Percentiles rank a stretch among this genome's conserved stretches.
These are phyloP conservation scores for Leccinum uliginosum DNA, from an alignment of 768 basidiomycete species.

Conservation along the genomic window DNA sequence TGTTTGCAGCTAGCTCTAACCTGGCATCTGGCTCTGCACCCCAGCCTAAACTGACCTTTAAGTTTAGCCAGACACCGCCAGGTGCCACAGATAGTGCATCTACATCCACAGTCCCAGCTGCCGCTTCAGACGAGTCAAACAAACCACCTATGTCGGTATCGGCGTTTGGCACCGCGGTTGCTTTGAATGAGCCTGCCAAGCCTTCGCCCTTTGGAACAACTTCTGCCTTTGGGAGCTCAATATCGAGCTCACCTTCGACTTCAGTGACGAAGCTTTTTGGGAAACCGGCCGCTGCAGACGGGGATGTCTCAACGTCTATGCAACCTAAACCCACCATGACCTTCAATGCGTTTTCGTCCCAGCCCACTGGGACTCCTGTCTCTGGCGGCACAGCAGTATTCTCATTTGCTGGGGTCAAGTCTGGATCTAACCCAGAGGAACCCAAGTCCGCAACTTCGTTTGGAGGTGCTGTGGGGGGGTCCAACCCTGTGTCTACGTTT, in stretches of 20 bases:
- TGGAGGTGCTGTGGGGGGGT: constrained; percentile 7
- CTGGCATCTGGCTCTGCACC: constrained; percentile 4
- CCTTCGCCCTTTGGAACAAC: constrained; percentile 15
- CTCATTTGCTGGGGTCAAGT: constrained; percentile 17
- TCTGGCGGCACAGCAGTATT: constrained; percentile 12
- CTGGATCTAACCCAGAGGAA: constrained; percentile 16
- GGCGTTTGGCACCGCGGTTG: constrained; percentile 9
- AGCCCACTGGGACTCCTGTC: constrained; percentile 15
- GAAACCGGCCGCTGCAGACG: constrained; percentile 10
- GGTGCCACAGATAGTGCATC: constrained; percentile 22
- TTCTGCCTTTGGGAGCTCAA: constrained; percentile 22
- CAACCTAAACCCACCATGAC: constrained; percentile 16
- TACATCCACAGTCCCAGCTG: constrained; percentile 8
- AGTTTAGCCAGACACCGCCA: constrained; percentile 21
- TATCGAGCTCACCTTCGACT: constrained; percentile 11
- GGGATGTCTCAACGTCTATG: constrained; percentile 20
- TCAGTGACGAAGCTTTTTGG: constrained; percentile 13
- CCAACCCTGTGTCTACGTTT: constrained; percentile 3
- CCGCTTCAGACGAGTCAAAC: constrained; percentile 20
- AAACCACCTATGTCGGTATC: constrained; percentile 24
- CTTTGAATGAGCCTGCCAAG: constrained; percentile 23
- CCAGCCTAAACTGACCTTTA: constrained; percentile 21
- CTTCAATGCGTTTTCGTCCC: constrained; percentile 16
- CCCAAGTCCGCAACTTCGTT: constrained; percentile 16
- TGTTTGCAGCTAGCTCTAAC: constrained; percentile 2